A percentile compares a stretch with the other conserved stretches of the same genome.
phyloP scores from a whole-genome alignment of 352 stramenopile species.

The Blastocystis sp. region DNA sequence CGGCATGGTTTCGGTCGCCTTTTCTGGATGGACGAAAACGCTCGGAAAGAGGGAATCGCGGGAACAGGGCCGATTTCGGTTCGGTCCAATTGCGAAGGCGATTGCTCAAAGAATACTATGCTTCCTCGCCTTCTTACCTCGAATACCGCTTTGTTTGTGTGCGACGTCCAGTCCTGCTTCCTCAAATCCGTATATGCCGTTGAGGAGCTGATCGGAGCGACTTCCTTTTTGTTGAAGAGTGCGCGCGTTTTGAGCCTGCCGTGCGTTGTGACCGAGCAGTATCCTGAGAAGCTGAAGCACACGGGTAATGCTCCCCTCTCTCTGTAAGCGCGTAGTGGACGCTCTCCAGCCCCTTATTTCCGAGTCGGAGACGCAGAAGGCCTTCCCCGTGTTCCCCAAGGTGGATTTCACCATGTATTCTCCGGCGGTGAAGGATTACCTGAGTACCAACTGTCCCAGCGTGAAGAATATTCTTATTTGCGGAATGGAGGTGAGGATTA shows the following conservation, averaged over 20 bases:
- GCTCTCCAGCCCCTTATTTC: conserved; percentile 19
- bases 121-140: conserved; percentile 18
- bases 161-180: conserved; percentile 85
- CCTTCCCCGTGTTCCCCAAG: conserved; percentile 78
- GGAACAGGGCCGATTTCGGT: neutral
- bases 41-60: too few relatives aligned
- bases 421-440: conserved; percentile 80
- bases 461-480: conserved; percentile 83
- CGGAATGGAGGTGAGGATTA: conserved; percentile 80
- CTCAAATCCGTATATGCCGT: conserved; percentile 82
- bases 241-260: conserved; percentile 83
- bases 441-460: conserved; percentile 78
- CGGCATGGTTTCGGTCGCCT: conserved; percentile 79
- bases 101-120: conserved; percentile 12
- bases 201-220: conserved; percentile 77
- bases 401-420: conserved; percentile 86
- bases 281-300: conserved; percentile 80
- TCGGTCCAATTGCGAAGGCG: neutral
- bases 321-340: conserved; percentile 40
- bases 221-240: conserved; percentile 76
- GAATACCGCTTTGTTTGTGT: conserved; percentile 81
- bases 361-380: conserved; percentile 79
- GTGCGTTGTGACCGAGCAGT: conserved; percentile 84
- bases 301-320: conserved; percentile 76
- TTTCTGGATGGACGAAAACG: neutral